Evolutionary conservation across 139 green algal genomes (phyloP).

Genomic region (Pleodorina starrii): DNA sequence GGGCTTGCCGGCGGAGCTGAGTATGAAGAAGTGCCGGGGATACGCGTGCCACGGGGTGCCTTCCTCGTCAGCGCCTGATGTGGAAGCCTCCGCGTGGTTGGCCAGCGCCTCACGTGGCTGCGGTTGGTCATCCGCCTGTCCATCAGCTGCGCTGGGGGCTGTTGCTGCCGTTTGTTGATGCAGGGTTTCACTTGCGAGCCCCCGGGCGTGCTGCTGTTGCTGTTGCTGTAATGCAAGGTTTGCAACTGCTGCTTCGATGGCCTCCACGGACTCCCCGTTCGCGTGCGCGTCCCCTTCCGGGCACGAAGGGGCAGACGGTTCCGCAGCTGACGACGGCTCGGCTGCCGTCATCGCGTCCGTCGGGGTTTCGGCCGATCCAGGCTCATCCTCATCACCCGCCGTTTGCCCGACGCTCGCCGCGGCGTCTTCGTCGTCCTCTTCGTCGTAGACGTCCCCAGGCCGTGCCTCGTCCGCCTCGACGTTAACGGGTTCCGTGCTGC

Average conservation of each 20-base stretch:
- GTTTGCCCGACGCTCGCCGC: neutral
- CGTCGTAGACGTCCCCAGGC: neutral
- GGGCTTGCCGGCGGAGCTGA: conserved; percentile 83
- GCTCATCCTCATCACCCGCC: conserved; percentile 8
- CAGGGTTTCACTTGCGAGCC: neutral
- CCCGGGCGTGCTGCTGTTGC: neutral
- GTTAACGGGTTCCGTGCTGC: too few relatives aligned
- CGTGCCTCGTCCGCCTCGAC: neutral
- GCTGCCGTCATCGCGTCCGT: neutral
- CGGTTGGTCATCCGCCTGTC: neutral
- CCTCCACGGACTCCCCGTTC: conserved; percentile 21
- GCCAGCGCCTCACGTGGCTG: neutral
- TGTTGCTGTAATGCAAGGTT: conserved; percentile 5
- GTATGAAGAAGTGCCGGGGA: conserved; percentile 82
- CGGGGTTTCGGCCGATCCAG: neutral
- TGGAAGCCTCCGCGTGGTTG: neutral
- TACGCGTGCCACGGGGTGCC: conserved; percentile 31
- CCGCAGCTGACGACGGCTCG: neutral
- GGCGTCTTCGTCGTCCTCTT: conserved; percentile 42
- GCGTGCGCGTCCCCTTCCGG: neutral
- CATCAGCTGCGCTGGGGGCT: neutral
- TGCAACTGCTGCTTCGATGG: conserved; percentile 36
- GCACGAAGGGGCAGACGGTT: neutral
- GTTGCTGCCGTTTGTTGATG: neutral
- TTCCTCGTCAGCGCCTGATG: neutral